Base-by-base conservation (phyloP, 306 rosid species). In the Sicyos edulis region DNA sequence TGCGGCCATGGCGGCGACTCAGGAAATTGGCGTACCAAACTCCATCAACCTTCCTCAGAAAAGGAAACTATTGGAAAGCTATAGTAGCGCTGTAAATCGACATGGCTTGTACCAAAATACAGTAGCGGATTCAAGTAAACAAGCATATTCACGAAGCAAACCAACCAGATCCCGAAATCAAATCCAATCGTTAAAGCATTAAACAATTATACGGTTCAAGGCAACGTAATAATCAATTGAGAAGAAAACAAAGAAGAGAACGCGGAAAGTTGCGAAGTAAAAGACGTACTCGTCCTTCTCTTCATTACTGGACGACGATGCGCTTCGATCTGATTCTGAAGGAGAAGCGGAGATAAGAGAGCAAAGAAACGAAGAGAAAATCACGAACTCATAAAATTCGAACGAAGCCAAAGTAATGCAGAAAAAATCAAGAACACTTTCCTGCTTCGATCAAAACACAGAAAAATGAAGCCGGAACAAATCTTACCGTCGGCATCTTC, bases 281-380 rank as follows among this genome's bases (percentile, higher is more conserved):
- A 11, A 6, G 69, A 81, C 91, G 22, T 75, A 87, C 92, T 91
- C 91, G 22, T 81, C 81, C 44, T 80, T 76, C 45, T 80, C 85
- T 40, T 50, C 84, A 50, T 64, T 56, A 34, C 79, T 82, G 29
- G 81, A 73, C 17, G 81, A 73, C 26, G 86, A 84, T 54, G 74
- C 58, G 78, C 84, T 87, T 72, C 79, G 83, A 91, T 87, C 92
- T 67, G 84, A 84, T 76, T 84, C 96, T 88, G 86, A 70, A 70
- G 55, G 6, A 51, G 61, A 20, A 22, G 32, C 37, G 19, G 34
- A 77, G 64, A 75, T n/a, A n/a, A 60, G 54, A 56, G 60, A 22
- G 56, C 57, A 13, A 26, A n/a, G 11, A 56, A 26, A 47, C n/a
- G 17, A 19, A 70, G 17, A 71, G 24, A 45, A 14, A 37, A 78